Evolutionary conservation across 164 flowering plant species (phyloP), one percentile per base, ranked within the genome.

Genomic region (Vitis labrusca): DNA sequence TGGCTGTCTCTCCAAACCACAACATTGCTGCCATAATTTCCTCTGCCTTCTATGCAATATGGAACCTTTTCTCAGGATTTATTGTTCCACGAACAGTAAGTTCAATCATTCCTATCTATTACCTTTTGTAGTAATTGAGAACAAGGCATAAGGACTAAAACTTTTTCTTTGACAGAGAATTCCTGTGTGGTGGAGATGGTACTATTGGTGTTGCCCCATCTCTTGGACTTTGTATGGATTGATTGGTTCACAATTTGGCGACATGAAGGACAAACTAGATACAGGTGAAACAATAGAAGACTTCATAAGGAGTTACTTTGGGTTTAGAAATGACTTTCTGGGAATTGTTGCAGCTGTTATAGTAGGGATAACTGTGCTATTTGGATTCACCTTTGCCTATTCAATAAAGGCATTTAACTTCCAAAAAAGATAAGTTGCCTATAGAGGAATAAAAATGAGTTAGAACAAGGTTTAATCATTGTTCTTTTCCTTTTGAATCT

Each of bases 11-110:
- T 9, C 88, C 88, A 55, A 80, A 82, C 77, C 84, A 74, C 50
- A 59, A 71, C 64, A 70, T 82, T 52, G 83, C 88, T 51, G 80
- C 81, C 69, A 68, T 85, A 3, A 47, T 69, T 23, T 75, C 86
- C n/a, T 72, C 88, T 10, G 75, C 74, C 14, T 85, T 83, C 77
- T 79, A 77, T 8, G 68, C 65, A 12, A 37, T 85, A 12, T 85
- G 88, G 86, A 82, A 77, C 69, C 72, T 85, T 19, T 85, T 85
- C 75, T 82, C 86, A 2, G 88, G 88, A 14, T 85, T 82, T 66
- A n/a, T 83, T 60, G 49, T 82, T 48, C 88, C 88, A 10, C 65
- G 65, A 47, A 56, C 84, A 4, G 88, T 83, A 75, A 83, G 76
- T 71, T 16, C 13, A 15, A 50, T 19, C 3, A 12, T 56, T 23